Percentiles rank a stretch among this genome's conserved stretches.
phyloP scores from a whole-genome alignment of 768 basidiomycete species.

The Collybiopsis confluens region DNA sequence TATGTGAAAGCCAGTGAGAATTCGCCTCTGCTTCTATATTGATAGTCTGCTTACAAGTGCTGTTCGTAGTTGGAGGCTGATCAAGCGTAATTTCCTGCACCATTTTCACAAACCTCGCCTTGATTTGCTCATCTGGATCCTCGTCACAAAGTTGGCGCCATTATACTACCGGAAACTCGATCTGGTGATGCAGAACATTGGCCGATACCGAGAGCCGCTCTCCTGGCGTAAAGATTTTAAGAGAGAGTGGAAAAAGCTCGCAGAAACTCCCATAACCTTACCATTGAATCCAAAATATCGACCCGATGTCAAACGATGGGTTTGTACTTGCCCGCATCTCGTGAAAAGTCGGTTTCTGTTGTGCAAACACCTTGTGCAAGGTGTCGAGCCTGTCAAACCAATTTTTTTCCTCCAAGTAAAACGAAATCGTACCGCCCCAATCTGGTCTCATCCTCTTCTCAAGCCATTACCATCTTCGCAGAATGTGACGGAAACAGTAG shows the following conservation, averaged over 20 bases:
- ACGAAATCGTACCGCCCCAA: neutral
- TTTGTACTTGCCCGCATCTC: constrained; percentile 23
- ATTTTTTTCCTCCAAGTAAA: neutral
- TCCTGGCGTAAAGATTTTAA: constrained; percentile 25
- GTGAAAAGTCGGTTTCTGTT: constrained; percentile 19
- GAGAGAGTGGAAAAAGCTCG: constrained; percentile 14
- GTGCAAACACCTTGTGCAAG: constrained; percentile 25
- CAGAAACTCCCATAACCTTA: constrained; percentile 17
- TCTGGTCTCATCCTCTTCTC: neutral
- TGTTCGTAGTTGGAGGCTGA: constrained; percentile 31
- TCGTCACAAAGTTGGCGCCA: constrained; percentile 27
- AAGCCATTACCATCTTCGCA: too few species aligned
- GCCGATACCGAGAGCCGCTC: constrained; percentile 14
- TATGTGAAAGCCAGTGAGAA: too few species aligned
- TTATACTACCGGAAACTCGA: constrained; percentile 21
- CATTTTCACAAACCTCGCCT: constrained; percentile 27
- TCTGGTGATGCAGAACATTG: constrained; percentile 17
- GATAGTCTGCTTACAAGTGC: too few species aligned
- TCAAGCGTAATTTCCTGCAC: constrained; percentile 30
- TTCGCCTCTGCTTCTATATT: too few species aligned
- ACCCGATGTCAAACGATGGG: constrained; percentile 15
- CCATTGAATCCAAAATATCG: constrained; percentile 21
- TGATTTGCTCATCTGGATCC: constrained; percentile 29
- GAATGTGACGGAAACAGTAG: too few species aligned
- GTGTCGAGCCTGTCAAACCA: constrained; percentile 13